These are phyloP conservation scores for Rubus parviflorus DNA, from an alignment of 306 rosid genomes.

Conservation along the genomic window DNA sequence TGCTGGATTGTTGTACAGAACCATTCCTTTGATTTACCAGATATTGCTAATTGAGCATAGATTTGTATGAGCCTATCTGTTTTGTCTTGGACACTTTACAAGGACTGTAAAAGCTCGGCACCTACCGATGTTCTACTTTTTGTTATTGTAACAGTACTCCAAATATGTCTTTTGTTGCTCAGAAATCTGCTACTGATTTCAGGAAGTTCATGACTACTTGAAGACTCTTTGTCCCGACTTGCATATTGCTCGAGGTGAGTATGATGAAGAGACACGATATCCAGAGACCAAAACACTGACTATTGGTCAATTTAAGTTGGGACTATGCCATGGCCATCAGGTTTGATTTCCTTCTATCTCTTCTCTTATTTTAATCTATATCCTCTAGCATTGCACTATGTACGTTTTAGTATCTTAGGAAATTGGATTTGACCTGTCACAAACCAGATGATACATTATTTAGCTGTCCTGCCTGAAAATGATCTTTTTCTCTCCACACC, in stretches of 20 bases:
- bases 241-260: constrained; percentile 93
- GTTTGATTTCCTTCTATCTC: constrained; percentile 40
- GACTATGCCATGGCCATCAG: constrained; percentile 99
- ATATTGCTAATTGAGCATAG: background rate
- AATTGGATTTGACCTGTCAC: background rate
- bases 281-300: constrained; percentile 97
- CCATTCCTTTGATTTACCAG: background rate
- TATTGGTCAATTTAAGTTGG: constrained; percentile 96
- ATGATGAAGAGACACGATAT: constrained; percentile 84
- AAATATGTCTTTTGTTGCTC: constrained; percentile 7
- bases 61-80: background rate
- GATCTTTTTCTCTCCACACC: background rate
- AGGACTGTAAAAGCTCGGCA: background rate
- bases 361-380: background rate
- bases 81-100: background rate
- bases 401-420: background rate
- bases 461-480: background rate
- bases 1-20: background rate
- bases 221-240: constrained; percentile 96
- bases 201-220: constrained; percentile 98
- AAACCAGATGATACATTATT: background rate
- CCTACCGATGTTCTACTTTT: background rate
- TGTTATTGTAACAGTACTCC: background rate
- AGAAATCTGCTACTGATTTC: constrained; percentile 27
- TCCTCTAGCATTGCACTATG: background rate